These are phyloP conservation scores for Polytrichum commune DNA, from an alignment of 225 moss, liverwort and hornwort species.

Conservation along the genomic window DNA sequence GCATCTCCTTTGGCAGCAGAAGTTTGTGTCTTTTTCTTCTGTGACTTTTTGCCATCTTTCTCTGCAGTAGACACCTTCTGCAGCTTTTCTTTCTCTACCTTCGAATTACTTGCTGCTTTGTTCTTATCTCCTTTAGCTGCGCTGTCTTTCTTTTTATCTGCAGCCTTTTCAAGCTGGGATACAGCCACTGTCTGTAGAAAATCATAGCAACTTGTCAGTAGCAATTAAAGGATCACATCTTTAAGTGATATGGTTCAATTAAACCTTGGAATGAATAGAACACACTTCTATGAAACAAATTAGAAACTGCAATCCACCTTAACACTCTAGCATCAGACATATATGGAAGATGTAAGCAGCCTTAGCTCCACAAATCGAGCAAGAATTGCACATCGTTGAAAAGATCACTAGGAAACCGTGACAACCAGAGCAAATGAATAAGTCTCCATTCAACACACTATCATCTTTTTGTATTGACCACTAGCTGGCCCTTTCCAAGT, in stretches of 20 bases:
- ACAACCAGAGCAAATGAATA: not conserved
- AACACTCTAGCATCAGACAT: too few species aligned
- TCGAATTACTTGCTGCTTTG: constrained; percentile 13
- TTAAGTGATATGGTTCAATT: too few species aligned
- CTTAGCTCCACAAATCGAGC: too few species aligned
- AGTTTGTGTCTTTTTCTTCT: constrained; percentile 34
- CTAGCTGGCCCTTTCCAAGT: not conserved
- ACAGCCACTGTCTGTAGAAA: not conserved
- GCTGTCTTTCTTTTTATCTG: constrained; percentile 18
- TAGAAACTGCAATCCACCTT: too few species aligned
- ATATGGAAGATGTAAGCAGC: too few species aligned
- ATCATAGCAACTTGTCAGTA: too few species aligned
- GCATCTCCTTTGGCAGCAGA: constrained; percentile 23
- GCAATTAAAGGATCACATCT: too few species aligned
- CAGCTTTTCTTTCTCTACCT: constrained; percentile 25
- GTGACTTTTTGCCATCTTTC: constrained; percentile 28
- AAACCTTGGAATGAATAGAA: too few species aligned
- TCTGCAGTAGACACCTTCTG: constrained; percentile 14
- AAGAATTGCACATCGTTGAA: too few species aligned
- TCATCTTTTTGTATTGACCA: not conserved
- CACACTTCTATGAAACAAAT: too few species aligned
- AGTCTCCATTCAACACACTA: not conserved
- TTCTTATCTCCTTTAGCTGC: constrained; percentile 22
- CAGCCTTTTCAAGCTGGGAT: constrained; percentile 21
- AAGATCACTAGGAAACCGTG: too few species aligned